phyloP scores from a whole-genome alignment of 176 grass and related monocot genomes.

The Carex cristatella region DNA sequence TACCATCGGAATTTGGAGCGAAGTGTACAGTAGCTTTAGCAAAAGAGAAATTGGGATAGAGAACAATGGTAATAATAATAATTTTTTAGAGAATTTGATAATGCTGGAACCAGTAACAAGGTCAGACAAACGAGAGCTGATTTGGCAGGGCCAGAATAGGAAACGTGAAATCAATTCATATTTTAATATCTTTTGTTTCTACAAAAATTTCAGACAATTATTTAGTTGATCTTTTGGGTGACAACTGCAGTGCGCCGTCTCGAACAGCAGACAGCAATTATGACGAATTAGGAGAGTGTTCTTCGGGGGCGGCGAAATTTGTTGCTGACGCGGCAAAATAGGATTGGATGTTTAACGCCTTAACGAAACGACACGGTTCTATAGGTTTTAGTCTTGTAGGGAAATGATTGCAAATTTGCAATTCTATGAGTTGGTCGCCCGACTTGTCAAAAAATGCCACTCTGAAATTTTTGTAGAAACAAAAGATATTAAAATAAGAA shows the following conservation, averaged over 20 bases:
- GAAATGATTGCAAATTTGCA: too few relatives aligned
- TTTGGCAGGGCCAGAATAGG: neutral
- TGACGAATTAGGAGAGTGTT: neutral
- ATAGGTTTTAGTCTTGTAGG: too few relatives aligned
- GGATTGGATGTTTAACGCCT: neutral
- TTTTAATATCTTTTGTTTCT: slow-evolving; percentile 1
- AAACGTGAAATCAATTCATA: neutral
- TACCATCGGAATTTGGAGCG: neutral
- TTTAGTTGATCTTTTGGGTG: neutral
- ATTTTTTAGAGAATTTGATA: neutral
- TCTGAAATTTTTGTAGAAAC: neutral
- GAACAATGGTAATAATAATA: neutral
- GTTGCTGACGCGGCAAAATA: neutral
- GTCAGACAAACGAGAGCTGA: neutral
- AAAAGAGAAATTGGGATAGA: neutral
- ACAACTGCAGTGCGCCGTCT: neutral
- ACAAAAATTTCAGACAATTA: neutral
- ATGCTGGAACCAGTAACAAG: neutral
- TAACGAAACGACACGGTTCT: too few relatives aligned
- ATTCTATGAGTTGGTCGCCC: too few relatives aligned
- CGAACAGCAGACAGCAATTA: slow-evolving; percentile 1
- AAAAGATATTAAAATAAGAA: neutral
- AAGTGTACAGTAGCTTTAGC: slow-evolving; percentile 5
- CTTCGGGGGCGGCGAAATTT: neutral
- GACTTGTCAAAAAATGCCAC: too few relatives aligned